Base-by-base conservation (phyloP, 1,139 yeast genomes). In the Debaryomyces robertsiae region DNA sequence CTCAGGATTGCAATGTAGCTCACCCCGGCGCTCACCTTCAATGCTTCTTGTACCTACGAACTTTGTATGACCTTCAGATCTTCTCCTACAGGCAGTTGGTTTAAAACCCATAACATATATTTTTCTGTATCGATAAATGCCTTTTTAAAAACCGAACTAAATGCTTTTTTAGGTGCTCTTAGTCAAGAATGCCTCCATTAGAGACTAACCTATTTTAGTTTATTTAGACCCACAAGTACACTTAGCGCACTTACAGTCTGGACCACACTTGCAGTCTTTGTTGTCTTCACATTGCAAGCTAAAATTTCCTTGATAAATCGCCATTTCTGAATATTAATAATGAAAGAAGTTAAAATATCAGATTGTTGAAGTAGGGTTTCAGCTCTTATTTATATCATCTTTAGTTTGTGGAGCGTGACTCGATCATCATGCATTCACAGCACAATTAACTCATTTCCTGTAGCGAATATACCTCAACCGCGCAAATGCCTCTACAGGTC, bases 231-330 rank as follows among this genome's bases (percentile, higher is more conserved):
- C 37, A 30, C 44, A 41, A 22, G 38, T 32, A 31, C 40, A 41
- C 6, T 31, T 31, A 10, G 30, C 38, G 42, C 52, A 48, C 23
- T 41, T 41, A 31, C 52, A 48, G 9, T 40, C 40, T n/a, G 43
- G 24, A 13, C 49, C 51, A 32, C 52, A 48, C 17, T 30, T 47
- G 27, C 48, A 42, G 33, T 52, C 32, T 11, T 32, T 31, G 3
- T 14, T 22, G 13, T 22, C 36, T 44, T 53, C 50, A 17, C 29
- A 24, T 33, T 31, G 51, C 46, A 45, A 45, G 55, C 50, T 46
- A 37, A 49, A 28, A 30, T 36, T 38, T 43, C 41, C 42, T 32
- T 52, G 48, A 36, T 33, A 42, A 45, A 46, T 46, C 40, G 55
- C 50, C 55, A 52, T 54, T 36, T 22, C 47, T 11, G 22, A 25